Evolutionary conservation across 371 early-diverging fungal species (phyloP).

Genomic region (Mucor piriformis): DNA sequence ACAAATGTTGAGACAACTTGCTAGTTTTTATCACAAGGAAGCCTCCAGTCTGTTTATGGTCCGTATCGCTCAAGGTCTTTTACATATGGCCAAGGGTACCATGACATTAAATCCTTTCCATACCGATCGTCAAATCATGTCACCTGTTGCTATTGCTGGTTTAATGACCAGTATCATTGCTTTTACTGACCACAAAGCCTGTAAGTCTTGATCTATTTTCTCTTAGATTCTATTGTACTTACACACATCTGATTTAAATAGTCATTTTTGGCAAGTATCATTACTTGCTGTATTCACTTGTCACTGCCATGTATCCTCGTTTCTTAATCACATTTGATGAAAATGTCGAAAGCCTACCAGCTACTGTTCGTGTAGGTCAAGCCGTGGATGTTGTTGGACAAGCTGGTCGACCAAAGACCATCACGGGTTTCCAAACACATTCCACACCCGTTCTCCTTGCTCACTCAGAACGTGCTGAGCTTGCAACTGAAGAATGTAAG

Average conservation of each 20-base stretch:
- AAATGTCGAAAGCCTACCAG: constrained; percentile 75
- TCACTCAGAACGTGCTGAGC: constrained; percentile 96
- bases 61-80: constrained; percentile 95
- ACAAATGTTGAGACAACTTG: constrained; percentile 96
- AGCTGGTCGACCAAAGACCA: constrained; percentile 98
- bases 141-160: constrained; percentile 89
- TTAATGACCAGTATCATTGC: constrained; percentile 86
- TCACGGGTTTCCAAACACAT: constrained; percentile 99
- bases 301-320: constrained; percentile 95
- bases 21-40: constrained; percentile 97
- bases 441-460: constrained; percentile 97
- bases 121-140: constrained; percentile 88
- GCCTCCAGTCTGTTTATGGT: constrained; percentile 91
- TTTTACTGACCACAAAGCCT: constrained; percentile 87
- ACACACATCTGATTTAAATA: constrained; percentile 19
- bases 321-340: constrained; percentile 95
- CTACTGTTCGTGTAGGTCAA: constrained; percentile 96
- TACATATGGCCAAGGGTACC: constrained; percentile 99
- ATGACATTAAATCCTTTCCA: constrained; percentile 94
- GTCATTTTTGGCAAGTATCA: constrained; percentile 87
- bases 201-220: constrained; percentile 61
- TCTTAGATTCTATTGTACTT: not conserved
- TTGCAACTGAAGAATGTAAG: constrained; percentile 95
- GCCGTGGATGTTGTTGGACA: constrained; percentile 99
- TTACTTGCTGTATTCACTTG: constrained; percentile 93